phyloP scores from a whole-genome alignment of 2,329 filamentous ascomycete species.

The Colletotrichum liriopes region DNA sequence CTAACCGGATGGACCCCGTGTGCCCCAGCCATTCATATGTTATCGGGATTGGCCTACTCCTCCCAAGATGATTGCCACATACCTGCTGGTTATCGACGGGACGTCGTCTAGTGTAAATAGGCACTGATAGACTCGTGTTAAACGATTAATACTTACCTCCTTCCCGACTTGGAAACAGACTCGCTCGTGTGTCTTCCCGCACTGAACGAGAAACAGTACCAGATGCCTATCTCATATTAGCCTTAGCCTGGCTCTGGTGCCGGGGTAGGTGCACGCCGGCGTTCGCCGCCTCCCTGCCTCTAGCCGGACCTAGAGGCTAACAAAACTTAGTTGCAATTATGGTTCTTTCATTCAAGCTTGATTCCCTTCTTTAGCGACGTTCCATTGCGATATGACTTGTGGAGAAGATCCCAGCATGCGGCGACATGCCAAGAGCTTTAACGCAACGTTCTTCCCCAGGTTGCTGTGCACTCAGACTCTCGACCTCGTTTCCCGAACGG shows the following conservation, averaged over 20 bases:
- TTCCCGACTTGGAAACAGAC: conserved; percentile 6
- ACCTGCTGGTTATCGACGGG: background rate
- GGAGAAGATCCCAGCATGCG: conserved; percentile 3
- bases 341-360: conserved; percentile 9
- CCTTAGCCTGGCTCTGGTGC: background rate
- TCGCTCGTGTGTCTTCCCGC: background rate
- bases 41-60: background rate
- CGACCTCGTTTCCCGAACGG: background rate
- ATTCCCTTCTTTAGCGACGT: background rate
- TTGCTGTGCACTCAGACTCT: background rate
- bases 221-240: conserved; percentile 20
- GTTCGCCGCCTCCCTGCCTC: conserved; percentile 8
- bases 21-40: background rate
- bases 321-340: background rate
- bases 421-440: conserved; percentile 34
- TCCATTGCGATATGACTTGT: background rate
- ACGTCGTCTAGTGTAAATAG: background rate
- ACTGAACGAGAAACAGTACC: too few species aligned
- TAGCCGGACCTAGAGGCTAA: background rate
- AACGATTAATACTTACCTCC: background rate
- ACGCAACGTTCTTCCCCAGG: conserved; percentile 34
- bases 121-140: background rate
- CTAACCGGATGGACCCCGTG: background rate
- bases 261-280: background rate
- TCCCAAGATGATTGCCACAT: background rate